Evolutionary conservation across 129 eudicot species (phyloP), one percentile per base, ranked within the genome.

Genomic region (Lactuca saligna): DNA sequence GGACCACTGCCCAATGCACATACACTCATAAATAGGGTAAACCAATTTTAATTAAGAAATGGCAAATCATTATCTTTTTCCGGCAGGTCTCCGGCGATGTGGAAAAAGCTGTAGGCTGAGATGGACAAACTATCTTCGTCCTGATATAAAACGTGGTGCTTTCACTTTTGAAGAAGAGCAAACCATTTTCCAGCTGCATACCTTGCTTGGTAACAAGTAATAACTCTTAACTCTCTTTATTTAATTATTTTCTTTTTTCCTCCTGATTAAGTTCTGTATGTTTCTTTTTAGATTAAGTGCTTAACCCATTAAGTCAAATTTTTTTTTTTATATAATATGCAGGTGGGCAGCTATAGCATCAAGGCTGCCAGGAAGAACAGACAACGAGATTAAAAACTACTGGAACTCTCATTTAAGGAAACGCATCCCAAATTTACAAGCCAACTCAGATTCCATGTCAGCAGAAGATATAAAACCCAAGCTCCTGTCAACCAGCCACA

Each of bases 101-200:
- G 98, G 98, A 61, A 91, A 91, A 82, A 91, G 97, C 74, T 91
- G 97, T 67, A 86, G 97, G 17, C 97, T 91, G 55, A 82, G 97
- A 20, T 91, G 97, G 97, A 77, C 83, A 32, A 91, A 91, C 71
- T 91, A 91, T 73, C 93, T 91, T 41, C 83, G 96, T 44, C 96
- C 97, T 17, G 89, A 88, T 75, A 91, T 91, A n/a, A 88, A 80
- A 61, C 84, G 98, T 4, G 98, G 98, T 34, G 80, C 89, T 61
- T 92, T 92, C 70, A 80, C 75, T 72, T 65, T 75, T 14, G 95
- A 86, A 56, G 98, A 92, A 84, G 90, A 86, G 56, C 79, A 69
- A 54, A 76, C 66, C 3, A 83, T 92, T 66, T 69, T 84, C 73
- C 87, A 68, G 66, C 78, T 88, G 38, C 96, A 88, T 7, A 73